Conservation (phyloP, 2,329 filamentous ascomycete species). For the Aspergillus caelatus region DNA sequence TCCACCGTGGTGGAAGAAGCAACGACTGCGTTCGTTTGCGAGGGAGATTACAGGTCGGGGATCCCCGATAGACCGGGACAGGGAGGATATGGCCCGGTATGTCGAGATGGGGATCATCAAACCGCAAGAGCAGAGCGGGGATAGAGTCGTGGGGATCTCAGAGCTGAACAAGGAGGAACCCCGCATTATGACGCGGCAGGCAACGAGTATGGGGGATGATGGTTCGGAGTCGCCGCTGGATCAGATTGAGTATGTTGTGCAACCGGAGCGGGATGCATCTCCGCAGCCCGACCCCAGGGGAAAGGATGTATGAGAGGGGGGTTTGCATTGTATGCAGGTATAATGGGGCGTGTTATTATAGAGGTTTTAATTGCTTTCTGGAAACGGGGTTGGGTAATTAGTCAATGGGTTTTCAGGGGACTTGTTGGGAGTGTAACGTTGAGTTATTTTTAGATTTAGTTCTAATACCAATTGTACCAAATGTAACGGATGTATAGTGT, state of each 20-base stretch:
- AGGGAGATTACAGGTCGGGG: conserved; percentile 2
- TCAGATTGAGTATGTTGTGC: conserved; percentile 10
- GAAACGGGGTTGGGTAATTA: neutral
- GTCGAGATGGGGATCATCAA: conserved; percentile 21
- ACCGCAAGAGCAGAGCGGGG: conserved; percentile 4
- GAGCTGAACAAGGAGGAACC: conserved; percentile 4
- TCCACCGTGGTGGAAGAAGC: conserved; percentile 18
- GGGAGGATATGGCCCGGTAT: conserved; percentile 9
- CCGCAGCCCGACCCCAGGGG: neutral
- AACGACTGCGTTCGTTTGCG: conserved; percentile 8
- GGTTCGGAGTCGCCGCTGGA: neutral
- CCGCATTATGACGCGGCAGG: conserved; percentile 10
- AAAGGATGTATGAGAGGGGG: neutral
- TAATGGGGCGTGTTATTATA: neutral
- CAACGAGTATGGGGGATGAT: neutral
- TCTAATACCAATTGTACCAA: neutral
- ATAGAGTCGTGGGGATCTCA: neutral
- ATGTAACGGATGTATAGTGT: neutral
- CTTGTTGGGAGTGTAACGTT: neutral
- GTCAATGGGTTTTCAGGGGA: neutral
- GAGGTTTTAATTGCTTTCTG: neutral
- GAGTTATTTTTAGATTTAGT: neutral
- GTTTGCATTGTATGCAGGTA: neutral
- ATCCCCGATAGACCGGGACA: conserved; percentile 2
- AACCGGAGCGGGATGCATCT: conserved; percentile 9